phyloP scores from a whole-genome alignment of 441 rosid species.

The Jatropha podagrica region DNA sequence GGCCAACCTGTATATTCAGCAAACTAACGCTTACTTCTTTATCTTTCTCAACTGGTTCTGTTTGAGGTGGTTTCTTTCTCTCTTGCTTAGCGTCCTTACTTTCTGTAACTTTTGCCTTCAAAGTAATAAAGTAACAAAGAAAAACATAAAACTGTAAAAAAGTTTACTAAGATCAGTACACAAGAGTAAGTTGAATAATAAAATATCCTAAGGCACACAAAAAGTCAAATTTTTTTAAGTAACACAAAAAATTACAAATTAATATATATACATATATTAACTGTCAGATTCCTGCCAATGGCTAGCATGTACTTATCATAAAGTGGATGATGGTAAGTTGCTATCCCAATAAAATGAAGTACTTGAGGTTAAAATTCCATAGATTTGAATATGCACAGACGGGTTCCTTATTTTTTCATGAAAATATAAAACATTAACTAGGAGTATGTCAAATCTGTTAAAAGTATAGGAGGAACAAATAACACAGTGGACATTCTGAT shows the following conservation, averaged over 20 bases:
- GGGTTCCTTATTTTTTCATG: not conserved
- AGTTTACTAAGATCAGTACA: constrained; percentile 2
- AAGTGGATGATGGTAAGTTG: not conserved
- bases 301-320: not conserved
- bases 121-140: constrained; percentile 27
- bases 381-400: not conserved
- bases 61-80: constrained; percentile 59
- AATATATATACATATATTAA: not conserved
- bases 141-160: constrained; percentile 13
- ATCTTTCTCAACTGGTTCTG: constrained; percentile 64
- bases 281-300: not conserved
- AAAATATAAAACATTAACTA: no score
- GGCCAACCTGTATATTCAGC: constrained; percentile 89
- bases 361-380: not conserved
- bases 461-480: no score
- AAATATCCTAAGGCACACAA: not conserved
- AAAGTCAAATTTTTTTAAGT: not conserved
- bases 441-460: not conserved
- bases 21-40: constrained; percentile 83
- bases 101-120: constrained; percentile 50
- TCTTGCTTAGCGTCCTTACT: constrained; percentile 50
- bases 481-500: not conserved
- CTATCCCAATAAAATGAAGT: not conserved
- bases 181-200: not conserved
- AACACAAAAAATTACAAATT: not conserved